phyloP scores from a whole-genome alignment of 768 basidiomycete genomes.

The Termitomyces sp. region DNA sequence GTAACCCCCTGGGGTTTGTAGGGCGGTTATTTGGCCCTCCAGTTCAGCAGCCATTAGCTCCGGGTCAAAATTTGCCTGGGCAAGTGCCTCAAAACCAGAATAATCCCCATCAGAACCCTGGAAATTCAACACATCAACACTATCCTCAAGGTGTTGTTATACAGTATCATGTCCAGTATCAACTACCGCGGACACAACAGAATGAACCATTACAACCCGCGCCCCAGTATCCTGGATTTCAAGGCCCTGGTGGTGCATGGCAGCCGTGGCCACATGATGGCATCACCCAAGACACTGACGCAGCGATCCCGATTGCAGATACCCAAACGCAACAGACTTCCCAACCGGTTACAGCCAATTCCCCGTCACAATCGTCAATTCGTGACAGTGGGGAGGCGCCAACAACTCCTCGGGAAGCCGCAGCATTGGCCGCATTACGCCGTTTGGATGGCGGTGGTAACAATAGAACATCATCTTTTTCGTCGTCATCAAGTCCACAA shows the following conservation, averaged over 20 bases:
- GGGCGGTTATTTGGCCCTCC: conserved; percentile 55
- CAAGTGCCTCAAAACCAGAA: conserved; percentile 22
- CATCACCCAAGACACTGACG: conserved; percentile 1
- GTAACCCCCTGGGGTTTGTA: conserved; percentile 47
- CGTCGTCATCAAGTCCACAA: background rate
- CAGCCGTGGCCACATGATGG: conserved; percentile 45
- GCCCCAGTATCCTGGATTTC: conserved; percentile 58
- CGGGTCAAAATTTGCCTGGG: conserved; percentile 26
- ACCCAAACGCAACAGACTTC: conserved; percentile 3
- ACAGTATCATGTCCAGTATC: conserved; percentile 63
- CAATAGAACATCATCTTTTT: conserved; percentile 9
- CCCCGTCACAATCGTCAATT: conserved; percentile 1
- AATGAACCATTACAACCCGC: conserved; percentile 33
- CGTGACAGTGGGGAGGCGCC: conserved; percentile 8
- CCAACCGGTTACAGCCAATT: background rate
- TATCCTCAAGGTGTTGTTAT: conserved; percentile 45
- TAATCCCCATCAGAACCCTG: conserved; percentile 23
- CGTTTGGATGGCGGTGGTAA: conserved; percentile 28
- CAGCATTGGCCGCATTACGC: conserved; percentile 63
- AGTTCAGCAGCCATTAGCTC: conserved; percentile 33
- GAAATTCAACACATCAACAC: conserved; percentile 30
- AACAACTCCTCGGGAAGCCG: conserved; percentile 37
- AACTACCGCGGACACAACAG: conserved; percentile 31
- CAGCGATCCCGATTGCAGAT: background rate
- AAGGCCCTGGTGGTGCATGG: conserved; percentile 62